Evolutionary conservation across 2,329 filamentous ascomycete genomes (phyloP).

Genomic region (Xylariomycetidae sp.): DNA sequence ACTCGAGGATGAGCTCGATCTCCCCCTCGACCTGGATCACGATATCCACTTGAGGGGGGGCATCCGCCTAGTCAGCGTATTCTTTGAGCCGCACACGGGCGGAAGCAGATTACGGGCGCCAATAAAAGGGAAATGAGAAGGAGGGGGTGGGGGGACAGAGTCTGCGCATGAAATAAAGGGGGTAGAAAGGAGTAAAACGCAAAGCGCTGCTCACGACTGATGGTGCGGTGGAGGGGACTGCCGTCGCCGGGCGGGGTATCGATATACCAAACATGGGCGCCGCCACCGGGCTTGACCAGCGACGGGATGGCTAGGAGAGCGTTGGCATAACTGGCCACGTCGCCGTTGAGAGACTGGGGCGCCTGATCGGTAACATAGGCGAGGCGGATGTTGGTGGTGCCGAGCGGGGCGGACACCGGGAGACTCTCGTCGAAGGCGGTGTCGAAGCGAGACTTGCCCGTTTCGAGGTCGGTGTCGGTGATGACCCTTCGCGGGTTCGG

Average conservation of each 20-base stretch:
- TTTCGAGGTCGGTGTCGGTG: not conserved
- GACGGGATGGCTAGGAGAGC: not conserved
- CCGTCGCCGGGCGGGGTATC: conserved; percentile 6
- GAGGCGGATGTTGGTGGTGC: conserved; percentile 3
- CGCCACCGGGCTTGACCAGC: conserved; percentile 2
- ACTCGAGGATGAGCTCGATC: conserved; percentile 10
- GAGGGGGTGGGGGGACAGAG: too few species aligned
- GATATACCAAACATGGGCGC: conserved; percentile 6
- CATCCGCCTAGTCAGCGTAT: too few species aligned
- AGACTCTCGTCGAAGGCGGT: not conserved
- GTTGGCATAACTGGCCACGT: not conserved
- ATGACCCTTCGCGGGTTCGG: too few species aligned
- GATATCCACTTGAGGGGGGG: too few species aligned
- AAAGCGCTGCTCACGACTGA: conserved; percentile 9
- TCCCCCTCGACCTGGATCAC: conserved; percentile 12
- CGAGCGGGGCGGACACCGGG: too few species aligned
- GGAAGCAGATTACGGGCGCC: too few species aligned
- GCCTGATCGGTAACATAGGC: conserved; percentile 2
- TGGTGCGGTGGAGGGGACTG: conserved; percentile 9
- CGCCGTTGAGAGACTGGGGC: not conserved
- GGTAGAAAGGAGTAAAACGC: too few species aligned
- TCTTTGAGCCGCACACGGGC: too few species aligned
- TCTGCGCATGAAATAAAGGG: too few species aligned
- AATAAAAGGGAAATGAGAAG: too few species aligned
- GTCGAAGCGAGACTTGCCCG: not conserved